Conservation (phyloP, 441 rosid species). For the Arabidopsis lyrata region DNA sequence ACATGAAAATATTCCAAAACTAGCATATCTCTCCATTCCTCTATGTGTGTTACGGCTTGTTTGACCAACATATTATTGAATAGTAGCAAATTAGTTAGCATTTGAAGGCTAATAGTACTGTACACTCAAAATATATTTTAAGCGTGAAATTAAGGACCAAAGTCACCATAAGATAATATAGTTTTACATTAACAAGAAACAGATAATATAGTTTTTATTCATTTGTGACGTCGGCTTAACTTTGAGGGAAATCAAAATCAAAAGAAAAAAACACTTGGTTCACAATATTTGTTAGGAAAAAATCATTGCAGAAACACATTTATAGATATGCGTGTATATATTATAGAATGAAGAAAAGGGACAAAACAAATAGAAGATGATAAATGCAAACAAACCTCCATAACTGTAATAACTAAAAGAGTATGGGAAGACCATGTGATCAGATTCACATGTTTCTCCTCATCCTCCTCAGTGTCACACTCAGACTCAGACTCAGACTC, state of each 20-base stretch:
- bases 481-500: neutral
- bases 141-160: neutral
- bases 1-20: conserved; percentile 26
- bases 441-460: conserved; percentile 46
- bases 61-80: conserved; percentile 29
- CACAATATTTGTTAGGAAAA: conserved; percentile 16
- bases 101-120: neutral
- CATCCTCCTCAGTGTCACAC: neutral
- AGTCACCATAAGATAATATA: conserved; percentile 2
- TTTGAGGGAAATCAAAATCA: neutral
- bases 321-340: neutral
- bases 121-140: neutral
- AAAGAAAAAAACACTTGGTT: conserved; percentile 34
- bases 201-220: conserved; percentile 28
- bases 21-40: neutral
- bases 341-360: conserved; percentile 5
- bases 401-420: conserved; percentile 63
- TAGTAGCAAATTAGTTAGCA: neutral
- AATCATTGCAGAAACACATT: neutral
- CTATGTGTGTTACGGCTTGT: conserved; percentile 7
- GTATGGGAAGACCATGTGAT: conserved; percentile 53
- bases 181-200: neutral
- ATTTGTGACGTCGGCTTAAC: neutral
- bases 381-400: conserved; percentile 42
- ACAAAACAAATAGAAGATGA: conserved; percentile 13